A percentile compares a stretch with the other conserved stretches of the same genome.
Evolutionary conservation across 2,329 filamentous ascomycete genomes (phyloP).

Genomic region (Cordyceps militaris): DNA sequence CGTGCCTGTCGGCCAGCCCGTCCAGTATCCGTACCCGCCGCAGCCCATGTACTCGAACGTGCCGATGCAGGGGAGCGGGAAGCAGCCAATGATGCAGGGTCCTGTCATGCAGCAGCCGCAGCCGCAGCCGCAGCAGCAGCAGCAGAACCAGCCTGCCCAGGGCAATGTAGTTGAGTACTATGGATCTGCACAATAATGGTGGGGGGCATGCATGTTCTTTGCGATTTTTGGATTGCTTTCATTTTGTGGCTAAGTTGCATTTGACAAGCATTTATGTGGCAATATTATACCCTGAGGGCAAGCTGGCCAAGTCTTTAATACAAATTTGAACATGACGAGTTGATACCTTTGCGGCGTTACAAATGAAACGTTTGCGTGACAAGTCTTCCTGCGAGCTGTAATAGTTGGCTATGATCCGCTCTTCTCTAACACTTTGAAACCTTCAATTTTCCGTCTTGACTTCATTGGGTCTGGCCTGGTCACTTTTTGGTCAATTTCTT

Average conservation of each 20-base stretch:
- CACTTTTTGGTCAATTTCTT: too few relatives aligned
- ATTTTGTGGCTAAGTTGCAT: not conserved
- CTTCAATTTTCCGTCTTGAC: too few relatives aligned
- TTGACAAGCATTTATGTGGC: not conserved
- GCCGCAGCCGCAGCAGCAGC: not conserved
- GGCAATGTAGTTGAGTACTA: conserved; percentile 2
- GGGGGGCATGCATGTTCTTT: not conserved
- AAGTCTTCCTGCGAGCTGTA: too few relatives aligned
- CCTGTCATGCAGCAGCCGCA: not conserved
- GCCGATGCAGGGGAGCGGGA: not conserved
- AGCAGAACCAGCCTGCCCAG: not conserved
- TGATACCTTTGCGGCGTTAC: too few relatives aligned
- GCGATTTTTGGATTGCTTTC: not conserved
- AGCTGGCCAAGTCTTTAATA: not conserved
- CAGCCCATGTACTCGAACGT: not conserved
- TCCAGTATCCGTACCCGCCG: not conserved
- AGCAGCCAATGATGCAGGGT: not conserved
- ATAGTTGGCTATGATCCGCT: too few relatives aligned
- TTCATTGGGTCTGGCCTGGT: too few relatives aligned
- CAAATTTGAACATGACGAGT: not conserved
- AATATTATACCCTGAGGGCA: not conserved
- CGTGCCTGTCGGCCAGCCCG: conserved; percentile 1
- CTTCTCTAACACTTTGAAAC: too few relatives aligned
- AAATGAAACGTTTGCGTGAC: too few relatives aligned
- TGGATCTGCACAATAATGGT: not conserved